Evolutionary conservation across 176 grass and related monocot genomes (phyloP).

Genomic region (Eragrostis curvula): DNA sequence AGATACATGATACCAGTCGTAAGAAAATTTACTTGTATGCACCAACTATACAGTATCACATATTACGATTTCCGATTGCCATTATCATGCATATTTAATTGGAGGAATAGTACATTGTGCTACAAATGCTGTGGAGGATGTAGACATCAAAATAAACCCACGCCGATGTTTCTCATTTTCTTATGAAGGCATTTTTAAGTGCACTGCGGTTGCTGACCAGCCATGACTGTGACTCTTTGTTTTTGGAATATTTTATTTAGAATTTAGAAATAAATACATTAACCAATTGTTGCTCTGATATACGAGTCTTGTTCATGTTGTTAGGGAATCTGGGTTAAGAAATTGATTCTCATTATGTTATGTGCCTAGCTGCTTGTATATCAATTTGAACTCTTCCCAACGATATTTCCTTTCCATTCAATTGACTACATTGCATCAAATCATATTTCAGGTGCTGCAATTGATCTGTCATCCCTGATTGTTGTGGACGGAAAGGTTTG

Average conservation of each 20-base stretch:
- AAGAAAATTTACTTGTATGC: not conserved
- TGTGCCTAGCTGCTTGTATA: not conserved
- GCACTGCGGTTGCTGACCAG: not conserved
- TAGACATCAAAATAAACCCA: not conserved
- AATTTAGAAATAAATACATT: not conserved
- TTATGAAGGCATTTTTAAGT: not conserved
- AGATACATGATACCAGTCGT: not conserved
- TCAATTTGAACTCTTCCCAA: not conserved
- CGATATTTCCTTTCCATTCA: not conserved
- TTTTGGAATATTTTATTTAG: constrained; percentile 5
- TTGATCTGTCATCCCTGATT: constrained; percentile 82
- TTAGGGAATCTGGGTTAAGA: not conserved
- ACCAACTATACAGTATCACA: not conserved
- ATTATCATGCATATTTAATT: not conserved
- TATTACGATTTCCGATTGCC: not conserved
- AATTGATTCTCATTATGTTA: not conserved
- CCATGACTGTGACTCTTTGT: not conserved
- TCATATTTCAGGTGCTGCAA: constrained; percentile 73
- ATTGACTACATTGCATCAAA: constrained; percentile 31
- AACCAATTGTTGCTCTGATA: not conserved
- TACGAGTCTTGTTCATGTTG: not conserved
- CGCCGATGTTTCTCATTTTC: not conserved
- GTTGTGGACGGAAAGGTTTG: constrained; percentile 89
- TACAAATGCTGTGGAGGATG: not conserved
- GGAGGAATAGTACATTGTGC: not conserved